Evolutionary conservation across 1,284 basidiomycete species (phyloP).

Genomic region (Rhodotorula mucilaginosa): DNA sequence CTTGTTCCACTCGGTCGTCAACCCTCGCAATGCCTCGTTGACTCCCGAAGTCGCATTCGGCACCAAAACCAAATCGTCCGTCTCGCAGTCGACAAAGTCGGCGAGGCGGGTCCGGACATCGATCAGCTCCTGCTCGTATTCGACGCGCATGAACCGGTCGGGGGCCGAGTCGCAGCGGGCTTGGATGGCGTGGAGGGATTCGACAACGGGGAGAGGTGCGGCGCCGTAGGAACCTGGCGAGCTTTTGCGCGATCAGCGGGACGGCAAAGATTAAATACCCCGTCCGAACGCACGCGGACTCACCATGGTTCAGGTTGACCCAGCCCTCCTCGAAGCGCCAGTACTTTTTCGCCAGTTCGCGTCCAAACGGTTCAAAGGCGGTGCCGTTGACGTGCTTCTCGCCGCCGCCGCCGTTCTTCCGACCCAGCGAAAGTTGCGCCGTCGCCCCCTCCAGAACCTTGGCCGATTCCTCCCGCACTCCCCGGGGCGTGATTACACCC

Average conservation of each 20-base stretch:
- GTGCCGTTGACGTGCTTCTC: constrained; percentile 46
- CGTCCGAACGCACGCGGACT: neutral
- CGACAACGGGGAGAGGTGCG: constrained; percentile 27
- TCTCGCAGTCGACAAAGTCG: constrained; percentile 36
- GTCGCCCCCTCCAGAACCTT: constrained; percentile 42
- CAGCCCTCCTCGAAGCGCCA: constrained; percentile 44
- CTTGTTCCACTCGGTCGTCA: constrained; percentile 43
- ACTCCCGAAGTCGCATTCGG: constrained; percentile 47
- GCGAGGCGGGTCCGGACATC: constrained; percentile 23
- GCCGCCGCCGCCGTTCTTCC: constrained; percentile 25
- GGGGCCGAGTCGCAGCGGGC: constrained; percentile 24
- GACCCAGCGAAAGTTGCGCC: constrained; percentile 47
- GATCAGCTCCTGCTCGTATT: constrained; percentile 23
- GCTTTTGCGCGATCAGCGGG: too few relatives aligned
- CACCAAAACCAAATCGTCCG: constrained; percentile 46
- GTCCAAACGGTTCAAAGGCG: constrained; percentile 38
- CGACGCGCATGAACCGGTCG: constrained; percentile 34
- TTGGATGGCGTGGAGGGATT: constrained; percentile 12
- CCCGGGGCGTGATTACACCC: constrained; percentile 23
- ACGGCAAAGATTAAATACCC: too few relatives aligned
- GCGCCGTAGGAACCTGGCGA: constrained; percentile 34
- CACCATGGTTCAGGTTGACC: constrained; percentile 40
- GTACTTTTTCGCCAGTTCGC: constrained; percentile 43
- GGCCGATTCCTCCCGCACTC: constrained; percentile 4
- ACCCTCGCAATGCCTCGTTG: constrained; percentile 44